Base-by-base conservation (phyloP, 768 basidiomycete species). In the Collybia sordida region DNA sequence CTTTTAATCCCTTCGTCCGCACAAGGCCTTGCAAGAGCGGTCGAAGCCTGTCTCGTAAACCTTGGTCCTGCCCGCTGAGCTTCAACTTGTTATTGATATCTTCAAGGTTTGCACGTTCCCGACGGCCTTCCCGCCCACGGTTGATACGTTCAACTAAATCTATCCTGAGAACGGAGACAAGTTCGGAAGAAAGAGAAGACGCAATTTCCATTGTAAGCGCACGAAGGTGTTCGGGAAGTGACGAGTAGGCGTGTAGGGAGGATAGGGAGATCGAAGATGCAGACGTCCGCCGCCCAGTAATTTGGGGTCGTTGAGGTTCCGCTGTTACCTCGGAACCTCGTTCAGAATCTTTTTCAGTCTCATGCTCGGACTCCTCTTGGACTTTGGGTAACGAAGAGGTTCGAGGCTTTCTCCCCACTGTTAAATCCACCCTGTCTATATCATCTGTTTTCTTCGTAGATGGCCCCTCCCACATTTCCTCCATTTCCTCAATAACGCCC, bases 11-110 rank as follows among this genome's bases (percentile, higher is more conserved):
- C 37, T 76, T 80, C 0, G 90, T 89, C 52, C 89, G 75, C 19
- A 84, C 67, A 42, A 98, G 75, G n/a, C 90, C 91, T 25, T 84
- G 77, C 22, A 97, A 63, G 39, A 95, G 60, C 2, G 93, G 93
- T 22, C 78, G 77, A 34, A 93, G 58, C 24, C 83, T 73, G 54
- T 91, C 87, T 46, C 75, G 76, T 42, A 91, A 61, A 1, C 72
- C 73, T 52, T 78, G 63, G 49, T 80, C 66, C 57, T 45, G 69
- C 62, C 37, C 62, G 14, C 5, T 31, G 3, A 11, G 14, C 14
- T 31, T 14, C 57, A 40, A 59, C 4, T 15, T 42, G 12, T 8
- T 25, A 27, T 42, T 27, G 14, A 12, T 19, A 9, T 22, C 27
- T 15, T 15, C 21, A 39, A 22, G 38, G 39, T 41, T 17, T 8